Percentiles rank a stretch among this genome's conserved stretches.
phyloP scores from a whole-genome alignment of 257 asterid genomes.

The Rauvolfia tetraphylla region DNA sequence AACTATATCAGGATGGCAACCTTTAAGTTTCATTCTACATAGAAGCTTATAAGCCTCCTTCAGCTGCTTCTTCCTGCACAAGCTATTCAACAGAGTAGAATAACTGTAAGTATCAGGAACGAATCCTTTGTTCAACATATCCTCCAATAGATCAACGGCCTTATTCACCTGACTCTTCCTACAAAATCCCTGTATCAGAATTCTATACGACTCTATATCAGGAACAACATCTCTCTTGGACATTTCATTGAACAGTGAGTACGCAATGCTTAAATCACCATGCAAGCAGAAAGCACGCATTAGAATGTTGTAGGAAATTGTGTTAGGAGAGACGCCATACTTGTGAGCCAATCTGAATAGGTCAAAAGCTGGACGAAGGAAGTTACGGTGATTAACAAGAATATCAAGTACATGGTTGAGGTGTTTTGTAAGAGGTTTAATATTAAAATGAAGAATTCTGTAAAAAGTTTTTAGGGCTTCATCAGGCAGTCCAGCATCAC shows the following conservation, averaged over 20 bases:
- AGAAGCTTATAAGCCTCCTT: constrained; percentile 94
- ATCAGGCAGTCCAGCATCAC: constrained; percentile 64
- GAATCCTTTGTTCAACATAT: constrained; percentile 93
- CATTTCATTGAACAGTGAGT: constrained; percentile 68
- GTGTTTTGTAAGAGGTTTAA: constrained; percentile 65
- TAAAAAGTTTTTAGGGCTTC: constrained; percentile 74
- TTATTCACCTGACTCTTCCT: constrained; percentile 89
- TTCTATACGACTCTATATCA: constrained; percentile 71
- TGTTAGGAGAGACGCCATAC: constrained; percentile 61
- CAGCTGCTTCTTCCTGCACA: constrained; percentile 84
- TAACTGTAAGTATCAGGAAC: constrained; percentile 76
- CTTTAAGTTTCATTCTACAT: constrained; percentile 86
- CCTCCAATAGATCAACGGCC: constrained; percentile 81
- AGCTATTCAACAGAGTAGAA: constrained; percentile 70
- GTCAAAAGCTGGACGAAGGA: constrained; percentile 68
- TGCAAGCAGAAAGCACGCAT: constrained; percentile 79
- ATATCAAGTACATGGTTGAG: constrained; percentile 70
- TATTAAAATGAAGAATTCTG: constrained; percentile 70
- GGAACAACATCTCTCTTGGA: constrained; percentile 75
- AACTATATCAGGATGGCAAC: constrained; percentile 82
- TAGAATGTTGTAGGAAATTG: constrained; percentile 69
- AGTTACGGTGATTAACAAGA: constrained; percentile 48
- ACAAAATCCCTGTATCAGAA: constrained; percentile 83
- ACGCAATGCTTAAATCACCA: constrained; percentile 69
- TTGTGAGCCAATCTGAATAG: constrained; percentile 68